Evolutionary conservation across 2,329 filamentous ascomycete species (phyloP), one percentile per base, ranked within the genome.

Genomic region (Ceratocystis diversiconidia): DNA sequence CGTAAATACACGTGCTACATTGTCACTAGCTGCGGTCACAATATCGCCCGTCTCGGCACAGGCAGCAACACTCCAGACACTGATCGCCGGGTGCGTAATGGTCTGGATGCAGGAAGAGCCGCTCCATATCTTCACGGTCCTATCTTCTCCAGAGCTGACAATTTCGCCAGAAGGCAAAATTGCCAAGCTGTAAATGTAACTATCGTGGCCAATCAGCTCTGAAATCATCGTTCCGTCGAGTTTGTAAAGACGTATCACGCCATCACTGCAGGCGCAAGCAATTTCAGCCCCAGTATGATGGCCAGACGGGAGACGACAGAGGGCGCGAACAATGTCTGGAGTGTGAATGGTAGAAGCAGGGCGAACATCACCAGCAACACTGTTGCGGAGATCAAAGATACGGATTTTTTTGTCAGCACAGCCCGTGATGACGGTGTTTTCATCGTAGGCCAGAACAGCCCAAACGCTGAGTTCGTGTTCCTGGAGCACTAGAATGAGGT

Each of bases 21-120:
- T 86, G 72, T 99, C 94, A 73, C 92, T 99, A 32, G 92, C 87
- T 41, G 92, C 94, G 2, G 89, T 89, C n/a, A 90, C 90, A 68
- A 99, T 92, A 71, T 99, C 95, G 25, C 94, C 92, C 61, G 84
- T 95, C 68, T 90, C 85, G 0, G 80, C 73, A 72, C 89, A 94
- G 10, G 84, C 88, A n/a, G 91, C 89, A 19, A 99, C 90, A 15
- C 85, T 81, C 94, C 94, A 99, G 4, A 99, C 92, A 0, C 92
- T 97, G 65, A 97, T 95, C 8, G 94, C 94, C 10, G 94, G 94
- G 72, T 96, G 91, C 0, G 92, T 96, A 69, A 99, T 97, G 48
- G 92, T 96, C 75, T 99, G 94, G 59, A 96, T 77, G 73, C 92
- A 97, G 66, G 91, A 81, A 15, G 79, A 82, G 57, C 87, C 89